Conservation (phyloP, 331 rosid species). For the Dryas integrifolia region DNA sequence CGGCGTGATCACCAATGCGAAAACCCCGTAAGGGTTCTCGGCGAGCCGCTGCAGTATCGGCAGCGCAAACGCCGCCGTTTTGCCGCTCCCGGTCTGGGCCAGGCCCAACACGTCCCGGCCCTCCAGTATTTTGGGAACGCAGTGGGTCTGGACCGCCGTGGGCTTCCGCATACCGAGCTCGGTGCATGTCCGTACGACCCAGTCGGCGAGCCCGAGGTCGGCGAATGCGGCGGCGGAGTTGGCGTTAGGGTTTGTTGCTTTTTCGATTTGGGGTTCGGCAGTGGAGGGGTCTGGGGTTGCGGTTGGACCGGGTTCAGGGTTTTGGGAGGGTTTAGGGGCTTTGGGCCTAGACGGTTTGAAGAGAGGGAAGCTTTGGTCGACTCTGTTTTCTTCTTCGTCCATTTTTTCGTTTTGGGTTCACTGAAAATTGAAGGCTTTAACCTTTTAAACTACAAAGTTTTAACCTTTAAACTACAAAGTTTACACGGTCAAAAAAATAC, state of each 20-base stretch:
- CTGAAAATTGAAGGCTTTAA: not conserved
- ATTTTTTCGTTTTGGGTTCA: not conserved
- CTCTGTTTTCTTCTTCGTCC: constrained; percentile 25
- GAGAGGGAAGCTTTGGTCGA: constrained; percentile 53
- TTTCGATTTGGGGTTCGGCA: constrained; percentile 22
- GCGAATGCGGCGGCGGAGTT: constrained; percentile 33
- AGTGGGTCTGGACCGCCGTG: constrained; percentile 58
- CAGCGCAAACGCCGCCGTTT: constrained; percentile 91
- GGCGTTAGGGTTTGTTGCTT: constrained; percentile 1
- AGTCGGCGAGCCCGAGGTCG: constrained; percentile 64
- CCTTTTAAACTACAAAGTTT: not conserved
- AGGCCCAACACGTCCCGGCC: constrained; percentile 78
- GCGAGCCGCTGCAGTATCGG: constrained; percentile 75
- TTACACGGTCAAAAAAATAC: too few species aligned
- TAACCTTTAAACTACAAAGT: not conserved
- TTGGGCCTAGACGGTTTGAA: constrained; percentile 26
- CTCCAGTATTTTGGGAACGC: constrained; percentile 68
- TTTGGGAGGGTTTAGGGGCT: constrained; percentile 27
- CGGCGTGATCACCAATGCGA: constrained; percentile 75
- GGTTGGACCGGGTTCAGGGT: constrained; percentile 22
- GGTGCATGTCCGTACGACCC: constrained; percentile 58
- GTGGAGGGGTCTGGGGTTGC: constrained; percentile 8
- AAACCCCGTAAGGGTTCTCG: constrained; percentile 67
- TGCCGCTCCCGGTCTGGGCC: constrained; percentile 85
- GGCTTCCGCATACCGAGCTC: constrained; percentile 70